Base-by-base conservation (phyloP, 306 rosid genomes). In the Lathyrus oleraceus region DNA sequence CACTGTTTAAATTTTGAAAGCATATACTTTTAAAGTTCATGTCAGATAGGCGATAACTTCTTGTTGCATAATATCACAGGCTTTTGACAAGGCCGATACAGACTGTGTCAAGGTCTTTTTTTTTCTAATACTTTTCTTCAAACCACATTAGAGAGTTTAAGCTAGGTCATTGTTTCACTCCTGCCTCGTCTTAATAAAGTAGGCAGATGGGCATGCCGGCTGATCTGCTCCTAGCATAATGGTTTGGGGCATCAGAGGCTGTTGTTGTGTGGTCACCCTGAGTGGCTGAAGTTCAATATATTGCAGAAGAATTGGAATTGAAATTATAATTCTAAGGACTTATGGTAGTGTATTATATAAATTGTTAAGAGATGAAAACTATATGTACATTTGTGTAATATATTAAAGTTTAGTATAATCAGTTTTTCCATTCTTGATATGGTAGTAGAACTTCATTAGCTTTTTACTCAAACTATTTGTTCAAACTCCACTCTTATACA, bases 261-360 rank as follows among this genome's bases (percentile, higher is more conserved):
- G 67, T 63, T 32, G 4, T 62, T 48, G 9, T 32, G 32, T 64
- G 63, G 42, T n/a, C 62, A 56, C 25, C 69, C 59, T 59, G 48
- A 47, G 39, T 10, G 30, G 62, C 53, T 35, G 36, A 25, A 53
- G 44, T 44, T 77, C 53, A 54, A 70, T 70, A 35, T 21, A 39
- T 35, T 43, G 7, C 13, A 4, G 20, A 53, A 62, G 13, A 54
- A 63, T 48, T 68, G 27, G 8, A 48, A 48, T 47, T 6, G 68
- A 40, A 38, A 44, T 23, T 76, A 27, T 39, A 69, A 19, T 53
- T 42, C 21, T 53, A 49, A n/a, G 53, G 47, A 17, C 65, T 44
- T 9, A 57, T 70, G 77, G 74, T 8, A 62, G 53, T 65, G 9
- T 70, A 30, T 65, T 57, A 36, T 47, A 62, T 79, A 21, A 61